A percentile compares a stretch with the other conserved stretches of the same genome.
phyloP scores from a whole-genome alignment of 202 grass and related monocot genomes.

The Zizania palustris region DNA sequence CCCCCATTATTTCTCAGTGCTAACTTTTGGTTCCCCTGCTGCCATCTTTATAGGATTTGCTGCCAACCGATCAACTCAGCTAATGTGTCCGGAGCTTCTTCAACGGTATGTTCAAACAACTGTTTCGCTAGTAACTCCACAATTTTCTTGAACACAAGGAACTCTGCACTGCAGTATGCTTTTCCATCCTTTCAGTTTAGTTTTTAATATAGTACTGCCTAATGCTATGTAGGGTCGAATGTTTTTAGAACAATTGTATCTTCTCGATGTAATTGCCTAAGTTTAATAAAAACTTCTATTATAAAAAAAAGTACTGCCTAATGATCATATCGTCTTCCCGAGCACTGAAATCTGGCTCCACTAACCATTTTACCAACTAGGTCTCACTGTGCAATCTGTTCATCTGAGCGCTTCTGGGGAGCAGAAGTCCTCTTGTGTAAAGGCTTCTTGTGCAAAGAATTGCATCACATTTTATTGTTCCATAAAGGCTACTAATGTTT shows the following conservation, averaged over 20 bases:
- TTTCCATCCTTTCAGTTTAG: neutral
- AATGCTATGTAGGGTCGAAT: too few relatives aligned
- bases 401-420: neutral
- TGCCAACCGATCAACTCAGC: constrained; percentile 59
- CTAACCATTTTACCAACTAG: neutral
- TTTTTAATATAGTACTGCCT: neutral
- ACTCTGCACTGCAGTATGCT: neutral
- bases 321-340: neutral
- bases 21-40: constrained; percentile 17
- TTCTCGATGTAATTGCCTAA: too few relatives aligned
- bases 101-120: constrained; percentile 37
- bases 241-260: too few relatives aligned
- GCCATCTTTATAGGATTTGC: constrained; percentile 46
- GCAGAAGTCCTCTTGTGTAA: constrained; percentile 12
- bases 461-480: constrained; percentile 15
- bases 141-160: constrained; percentile 4
- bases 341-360: neutral
- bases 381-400: neutral
- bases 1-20: neutral
- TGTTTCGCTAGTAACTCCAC: neutral
- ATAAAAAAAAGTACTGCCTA: neutral
- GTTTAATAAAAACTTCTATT: too few relatives aligned
- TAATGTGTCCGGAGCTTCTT: constrained; percentile 56
- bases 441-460: neutral
- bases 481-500: neutral